Percentiles rank a stretch among this genome's conserved stretches.
These are phyloP conservation scores for Phytomonas sp. DNA, from an alignment of 208 protist genomes.

Conservation along the genomic window DNA sequence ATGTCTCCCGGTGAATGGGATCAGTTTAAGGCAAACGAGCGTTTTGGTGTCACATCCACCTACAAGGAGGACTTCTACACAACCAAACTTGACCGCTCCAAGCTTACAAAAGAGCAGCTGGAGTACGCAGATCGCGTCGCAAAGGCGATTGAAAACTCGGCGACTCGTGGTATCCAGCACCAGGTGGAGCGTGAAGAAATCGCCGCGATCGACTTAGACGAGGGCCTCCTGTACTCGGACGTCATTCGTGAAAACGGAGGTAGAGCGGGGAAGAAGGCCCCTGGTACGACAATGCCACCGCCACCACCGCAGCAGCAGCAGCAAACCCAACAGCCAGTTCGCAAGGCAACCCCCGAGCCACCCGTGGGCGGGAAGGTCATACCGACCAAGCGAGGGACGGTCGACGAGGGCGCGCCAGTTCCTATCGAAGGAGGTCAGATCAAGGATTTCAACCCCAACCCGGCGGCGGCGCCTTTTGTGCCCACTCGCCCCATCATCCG, in stretches of 20 bases:
- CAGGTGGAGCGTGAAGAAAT: slow-evolving; percentile 55
- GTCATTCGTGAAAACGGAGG: slow-evolving; percentile 27
- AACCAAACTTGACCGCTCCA: slow-evolving; percentile 73
- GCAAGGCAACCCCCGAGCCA: slow-evolving; percentile 1
- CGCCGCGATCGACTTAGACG: slow-evolving; percentile 41
- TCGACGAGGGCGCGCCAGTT: slow-evolving; percentile 11
- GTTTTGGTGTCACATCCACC: slow-evolving; percentile 74
- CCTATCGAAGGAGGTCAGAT: slow-evolving; percentile 19
- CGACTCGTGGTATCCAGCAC: slow-evolving; percentile 56
- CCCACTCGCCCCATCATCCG: slow-evolving; percentile 22
- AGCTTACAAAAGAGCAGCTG: slow-evolving; percentile 64
- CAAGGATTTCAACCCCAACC: slow-evolving; percentile 41
- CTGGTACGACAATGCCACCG: background rate
- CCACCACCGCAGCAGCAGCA: slow-evolving; percentile 7
- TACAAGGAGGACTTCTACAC: slow-evolving; percentile 87
- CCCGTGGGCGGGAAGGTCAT: background rate
- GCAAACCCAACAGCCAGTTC: slow-evolving; percentile 6
- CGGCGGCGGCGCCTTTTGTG: slow-evolving; percentile 33
- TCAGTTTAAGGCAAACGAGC: slow-evolving; percentile 83
- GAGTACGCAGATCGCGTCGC: slow-evolving; percentile 58
- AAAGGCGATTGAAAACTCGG: slow-evolving; percentile 63
- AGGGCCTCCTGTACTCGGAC: slow-evolving; percentile 76
- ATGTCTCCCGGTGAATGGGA: slow-evolving; percentile 70
- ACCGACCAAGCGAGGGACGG: slow-evolving; percentile 12
- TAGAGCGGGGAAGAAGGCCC: slow-evolving; percentile 9